phyloP scores from a whole-genome alignment of 805 yeast genomes.

The Candida khao-thaluensis region DNA sequence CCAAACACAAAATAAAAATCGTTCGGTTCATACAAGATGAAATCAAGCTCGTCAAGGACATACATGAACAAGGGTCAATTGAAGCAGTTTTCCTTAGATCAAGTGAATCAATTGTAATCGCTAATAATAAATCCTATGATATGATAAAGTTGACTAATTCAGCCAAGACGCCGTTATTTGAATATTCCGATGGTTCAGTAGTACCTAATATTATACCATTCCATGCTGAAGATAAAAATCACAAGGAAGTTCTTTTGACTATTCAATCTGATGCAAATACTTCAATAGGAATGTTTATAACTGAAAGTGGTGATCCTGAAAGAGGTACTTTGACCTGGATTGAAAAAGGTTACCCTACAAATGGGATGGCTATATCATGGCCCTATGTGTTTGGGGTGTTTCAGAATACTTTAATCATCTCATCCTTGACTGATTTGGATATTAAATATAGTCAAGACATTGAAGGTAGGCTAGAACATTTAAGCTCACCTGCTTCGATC shows the following conservation, averaged over 20 bases:
- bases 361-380: conserved; percentile 35
- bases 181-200: conserved; percentile 12
- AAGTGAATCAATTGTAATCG: conserved; percentile 30
- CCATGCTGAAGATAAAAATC: conserved; percentile 17
- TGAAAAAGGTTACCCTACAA: conserved; percentile 33
- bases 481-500: conserved; percentile 4
- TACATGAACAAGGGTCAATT: conserved; percentile 28
- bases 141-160: conserved; percentile 35
- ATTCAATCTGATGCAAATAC: conserved; percentile 32
- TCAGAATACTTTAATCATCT: conserved; percentile 16
- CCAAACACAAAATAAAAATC: conserved; percentile 30
- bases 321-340: conserved; percentile 43
- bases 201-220: conserved; percentile 27
- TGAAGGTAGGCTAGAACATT: conserved; percentile 5
- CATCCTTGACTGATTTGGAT: conserved; percentile 24
- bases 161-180: conserved; percentile 29
- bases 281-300: conserved; percentile 42
- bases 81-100: conserved; percentile 29
- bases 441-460: conserved; percentile 10
- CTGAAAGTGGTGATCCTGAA: conserved; percentile 39
- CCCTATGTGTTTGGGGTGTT: conserved; percentile 37
- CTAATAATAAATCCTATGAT: conserved; percentile 33
- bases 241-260: conserved; percentile 32
- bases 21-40: conserved; percentile 27
- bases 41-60: conserved; percentile 32